Base-by-base conservation (phyloP, 208 protist genomes). In the Acanthamoeba lenticulata region DNA sequence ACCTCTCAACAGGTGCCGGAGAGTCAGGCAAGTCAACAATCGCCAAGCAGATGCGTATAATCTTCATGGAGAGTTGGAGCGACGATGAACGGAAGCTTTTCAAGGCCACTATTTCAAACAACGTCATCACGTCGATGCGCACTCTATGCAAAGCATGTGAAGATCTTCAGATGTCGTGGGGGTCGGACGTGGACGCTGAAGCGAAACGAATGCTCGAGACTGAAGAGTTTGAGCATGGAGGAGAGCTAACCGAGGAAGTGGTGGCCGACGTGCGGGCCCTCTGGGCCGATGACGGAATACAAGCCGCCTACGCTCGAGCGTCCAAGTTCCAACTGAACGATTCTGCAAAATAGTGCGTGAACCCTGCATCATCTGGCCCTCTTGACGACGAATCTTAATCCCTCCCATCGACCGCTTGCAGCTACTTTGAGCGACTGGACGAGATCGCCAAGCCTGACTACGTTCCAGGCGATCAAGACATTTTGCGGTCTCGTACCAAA, bases 41-140 rank as follows among this genome's bases (percentile, higher is more conserved):
- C 21, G 95, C 95, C 86, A 97, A 97, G 86, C 97, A 98, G 88
- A 98, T 98, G 97, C 97, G 95, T n/a, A 94, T 97, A 24, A 94
- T 98, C 27, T 94, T 97, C 95, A 42, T 93, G 27, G 47, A 96
- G 24, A 97, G 97, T 38, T 98, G 96, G 57, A 45, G 38, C 3
- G 67, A 92, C 5, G 55, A 91, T 17, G 85, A 91, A 69, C 65
- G 69, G 27, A 94, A 97, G 29, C 67, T 57, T 57, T 94, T 97
- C 32, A 96, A 97, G 40, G 38, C 94, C 45, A 94, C 97, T 40
- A 85, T 89, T n/a, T 47, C 74, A 42, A 36, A 86, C n/a, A 94
- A 95, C 55, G 98, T 97, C 93, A 69, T 97, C 24, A 96, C 97
- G 29, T 57, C 83, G 47, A 90, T 90, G 83, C 44, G 52, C 19